Conservation (phyloP, 1,284 basidiomycete genomes). For the Taiwanofungus camphoratus region DNA sequence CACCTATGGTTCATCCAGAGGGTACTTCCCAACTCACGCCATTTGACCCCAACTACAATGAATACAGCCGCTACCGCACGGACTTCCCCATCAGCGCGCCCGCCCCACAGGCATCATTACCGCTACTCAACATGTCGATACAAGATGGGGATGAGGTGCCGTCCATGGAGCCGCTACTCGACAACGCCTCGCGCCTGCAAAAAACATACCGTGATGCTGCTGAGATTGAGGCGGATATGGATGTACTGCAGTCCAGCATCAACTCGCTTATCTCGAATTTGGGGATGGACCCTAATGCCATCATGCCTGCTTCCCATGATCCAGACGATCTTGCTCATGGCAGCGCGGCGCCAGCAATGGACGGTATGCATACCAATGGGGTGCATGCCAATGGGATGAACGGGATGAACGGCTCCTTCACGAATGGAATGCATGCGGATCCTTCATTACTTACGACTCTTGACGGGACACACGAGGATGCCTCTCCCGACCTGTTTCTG, state of each 20-base stretch:
- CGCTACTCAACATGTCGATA: constrained; percentile 13
- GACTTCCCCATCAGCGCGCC: constrained; percentile 19
- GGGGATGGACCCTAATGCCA: constrained; percentile 50
- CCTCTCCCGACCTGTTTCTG: constrained; percentile 39
- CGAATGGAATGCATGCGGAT: constrained; percentile 4
- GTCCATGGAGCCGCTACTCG: constrained; percentile 35
- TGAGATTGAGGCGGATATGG: constrained; percentile 70
- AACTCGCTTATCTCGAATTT: constrained; percentile 69
- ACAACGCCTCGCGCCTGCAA: constrained; percentile 36
- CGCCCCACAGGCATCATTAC: constrained; percentile 15
- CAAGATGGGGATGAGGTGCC: constrained; percentile 20
- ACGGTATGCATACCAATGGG: neutral
- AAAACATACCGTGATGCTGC: constrained; percentile 56
- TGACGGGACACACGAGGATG: constrained; percentile 3
- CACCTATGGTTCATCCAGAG: neutral
- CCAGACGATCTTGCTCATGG: constrained; percentile 13
- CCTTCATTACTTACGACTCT: constrained; percentile 1
- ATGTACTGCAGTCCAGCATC: constrained; percentile 66
- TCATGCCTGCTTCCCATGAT: constrained; percentile 24
- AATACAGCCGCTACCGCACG: constrained; percentile 15
- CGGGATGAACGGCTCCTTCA: constrained; percentile 9
- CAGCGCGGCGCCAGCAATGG: constrained; percentile 2
- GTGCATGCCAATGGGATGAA: constrained; percentile 10
- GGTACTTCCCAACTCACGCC: constrained; percentile 24
- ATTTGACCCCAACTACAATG: constrained; percentile 22